Evolutionary conservation across 1,139 yeast genomes (phyloP), one percentile per base, ranked within the genome.

Genomic region (Debaryomyces sp.): DNA sequence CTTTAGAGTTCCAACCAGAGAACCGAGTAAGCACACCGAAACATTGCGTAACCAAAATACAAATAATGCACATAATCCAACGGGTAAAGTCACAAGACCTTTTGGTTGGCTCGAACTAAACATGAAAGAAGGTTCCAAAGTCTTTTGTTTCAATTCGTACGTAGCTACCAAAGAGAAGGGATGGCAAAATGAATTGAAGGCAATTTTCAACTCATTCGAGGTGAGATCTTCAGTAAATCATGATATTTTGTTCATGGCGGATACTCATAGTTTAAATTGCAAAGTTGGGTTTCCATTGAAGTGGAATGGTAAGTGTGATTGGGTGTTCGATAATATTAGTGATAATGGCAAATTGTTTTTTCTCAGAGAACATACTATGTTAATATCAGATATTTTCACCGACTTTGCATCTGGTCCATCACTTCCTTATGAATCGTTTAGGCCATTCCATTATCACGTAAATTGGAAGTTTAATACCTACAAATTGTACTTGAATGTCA

Each of bases 81-180:
- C 44, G 6, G 47, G 40, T 36, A 48, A 46, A 26, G 27, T 44
- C 7, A 40, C 58, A 8, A 67, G 90, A 34, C 87, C 96, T 0
- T 94, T 87, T 71, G 98, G 97, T 0, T 94, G 99, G 99, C 55
- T 94, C 4, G 97, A 92, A 60, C 53, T 91, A 18, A 85, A 85
- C 51, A 69, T 86, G 45, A 77, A 76, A 1, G 74, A 76, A 26
- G 81, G 77, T 0, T 81, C 95, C 0, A 73, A 74, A 1, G 60
- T 85, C 1, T 63, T 75, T 4, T 66, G 74, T 35, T 75, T 71
- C 32, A 68, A 80, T 1, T 81, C 89, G 0, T 76, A 82, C 55
- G 66, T 81, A 4, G 81, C 92, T 0, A 71, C 80, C 0, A 53
- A 56, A 5, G 67, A 66, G 3, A 61, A 70, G 2, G 96, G 97